Evolutionary conservation across 164 flowering plant species (phyloP), one percentile per base, ranked within the genome.

Genomic region (Sedum album): DNA sequence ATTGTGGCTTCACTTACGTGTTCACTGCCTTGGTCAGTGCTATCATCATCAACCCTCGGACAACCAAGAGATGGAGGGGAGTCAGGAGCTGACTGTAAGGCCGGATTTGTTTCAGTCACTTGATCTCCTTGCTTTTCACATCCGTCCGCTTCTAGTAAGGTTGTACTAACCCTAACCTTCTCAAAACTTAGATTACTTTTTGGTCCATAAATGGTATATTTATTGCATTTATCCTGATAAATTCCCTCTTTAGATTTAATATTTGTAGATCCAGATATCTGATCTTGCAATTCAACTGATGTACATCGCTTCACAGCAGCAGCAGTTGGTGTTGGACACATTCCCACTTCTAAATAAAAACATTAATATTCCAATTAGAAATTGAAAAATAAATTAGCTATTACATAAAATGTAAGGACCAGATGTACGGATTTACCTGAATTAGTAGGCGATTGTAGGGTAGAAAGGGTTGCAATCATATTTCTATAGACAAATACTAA

Each of bases 51-150:
- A n/a, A 76, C 81, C 75, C 75, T 84, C 4, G 41, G 38, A 68
- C 75, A 83, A 62, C 78, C 85, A 66, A 73, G 77, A 11, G 95
- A 86, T 68, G 85, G 88, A 75, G 88, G 83, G 71, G 84, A 82
- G 6, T 44, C 80, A 1, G 77, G 82, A 2, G 78, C 79, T 31
- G 67, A 51, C 35, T 74, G 82, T 15, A 57, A 72, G 31, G 39
- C 67, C 55, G 67, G 80, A 70, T 73, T 74, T 57, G 73, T 31
- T 25, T 77, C 80, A 7, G 20, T 14, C 31, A 30, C 62, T 30
- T 11, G 65, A 75, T n/a, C 66, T 35, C 60, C 69, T 46, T 48
- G 18, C n/a, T 69, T 70, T 49, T 66, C 61, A 20, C 5, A n/a
- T 6, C 60, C 61, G 8, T 31, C 63, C 26, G 55, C 69, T n/a